phyloP scores from a whole-genome alignment of 2,329 filamentous ascomycete species.

The Alternaria panax region DNA sequence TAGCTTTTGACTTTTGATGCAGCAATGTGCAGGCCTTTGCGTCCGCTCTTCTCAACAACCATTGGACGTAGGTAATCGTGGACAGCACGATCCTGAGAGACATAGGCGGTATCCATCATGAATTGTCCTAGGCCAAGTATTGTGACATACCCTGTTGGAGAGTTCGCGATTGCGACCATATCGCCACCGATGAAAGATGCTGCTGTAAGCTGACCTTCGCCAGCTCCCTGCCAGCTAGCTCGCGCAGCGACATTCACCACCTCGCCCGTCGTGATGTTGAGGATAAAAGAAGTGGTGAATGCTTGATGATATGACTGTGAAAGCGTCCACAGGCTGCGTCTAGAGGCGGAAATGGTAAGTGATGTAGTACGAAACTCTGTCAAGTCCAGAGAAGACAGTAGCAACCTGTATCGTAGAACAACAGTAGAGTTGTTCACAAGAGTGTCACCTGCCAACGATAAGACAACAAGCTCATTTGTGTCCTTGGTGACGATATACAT shows the following conservation, averaged over 20 bases:
- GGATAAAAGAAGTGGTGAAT: conserved; percentile 24
- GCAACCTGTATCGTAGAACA: conserved; percentile 14
- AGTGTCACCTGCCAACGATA: conserved; percentile 12
- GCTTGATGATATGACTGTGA: conserved; percentile 25
- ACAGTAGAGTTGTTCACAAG: not conserved
- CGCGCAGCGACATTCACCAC: conserved; percentile 25
- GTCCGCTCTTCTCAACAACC: not conserved
- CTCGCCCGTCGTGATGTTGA: conserved; percentile 28
- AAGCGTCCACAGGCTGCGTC: conserved; percentile 29
- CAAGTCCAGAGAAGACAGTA: conserved; percentile 21
- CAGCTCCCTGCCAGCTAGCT: conserved; percentile 23
- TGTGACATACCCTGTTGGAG: conserved; percentile 25
- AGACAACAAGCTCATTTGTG: conserved; percentile 30
- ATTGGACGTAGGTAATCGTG: conserved; percentile 9
- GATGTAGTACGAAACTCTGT: conserved; percentile 22
- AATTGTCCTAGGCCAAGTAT: conserved; percentile 25
- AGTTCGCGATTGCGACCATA: conserved; percentile 29
- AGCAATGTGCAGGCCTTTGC: not conserved
- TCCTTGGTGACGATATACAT: conserved; percentile 30
- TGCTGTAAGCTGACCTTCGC: conserved; percentile 20
- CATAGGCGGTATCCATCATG: not conserved
- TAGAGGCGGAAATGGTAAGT: conserved; percentile 28
- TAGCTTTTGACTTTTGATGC: conserved; percentile 13
- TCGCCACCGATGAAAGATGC: conserved; percentile 25
- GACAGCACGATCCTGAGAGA: not conserved